Evolutionary conservation across 2,329 filamentous ascomycete genomes (phyloP).

Genomic region (Scytalidium lignicola): DNA sequence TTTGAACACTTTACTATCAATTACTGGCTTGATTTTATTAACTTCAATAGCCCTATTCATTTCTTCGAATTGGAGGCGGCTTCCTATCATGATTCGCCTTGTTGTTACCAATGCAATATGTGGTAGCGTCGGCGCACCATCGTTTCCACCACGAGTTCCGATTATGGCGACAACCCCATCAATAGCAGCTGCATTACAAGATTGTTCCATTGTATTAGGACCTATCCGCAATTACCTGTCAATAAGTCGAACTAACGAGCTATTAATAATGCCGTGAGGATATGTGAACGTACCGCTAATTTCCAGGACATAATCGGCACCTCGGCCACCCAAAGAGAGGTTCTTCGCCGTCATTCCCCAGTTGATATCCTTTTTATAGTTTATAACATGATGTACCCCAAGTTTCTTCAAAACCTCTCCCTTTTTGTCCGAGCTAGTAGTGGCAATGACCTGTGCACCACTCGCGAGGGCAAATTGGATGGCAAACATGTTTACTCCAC

Average conservation of each 20-base stretch:
- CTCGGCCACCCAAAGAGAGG: conserved; percentile 22
- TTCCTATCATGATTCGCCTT: conserved; percentile 18
- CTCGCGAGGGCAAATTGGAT: conserved; percentile 12
- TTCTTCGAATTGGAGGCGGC: conserved; percentile 17
- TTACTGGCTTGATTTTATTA: conserved; percentile 16
- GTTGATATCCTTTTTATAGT: conserved; percentile 45
- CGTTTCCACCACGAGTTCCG: too few relatives aligned
- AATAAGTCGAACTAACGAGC: too few relatives aligned
- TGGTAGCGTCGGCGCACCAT: too few relatives aligned
- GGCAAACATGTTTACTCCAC: conserved; percentile 25
- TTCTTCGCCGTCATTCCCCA: conserved; percentile 44
- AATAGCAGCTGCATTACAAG: too few relatives aligned
- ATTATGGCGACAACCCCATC: too few relatives aligned
- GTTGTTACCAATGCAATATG: conserved; percentile 2
- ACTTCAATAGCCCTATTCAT: conserved; percentile 20
- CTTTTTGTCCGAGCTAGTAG: conserved; percentile 47
- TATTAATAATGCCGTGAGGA: too few relatives aligned
- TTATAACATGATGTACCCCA: conserved; percentile 44
- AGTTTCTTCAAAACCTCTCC: conserved; percentile 39
- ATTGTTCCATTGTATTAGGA: conserved; percentile 11
- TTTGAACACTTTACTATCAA: conserved; percentile 19
- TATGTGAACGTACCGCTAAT: conserved; percentile 46
- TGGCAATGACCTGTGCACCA: conserved; percentile 37
- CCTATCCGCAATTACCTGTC: too few relatives aligned
- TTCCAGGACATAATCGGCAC: conserved; percentile 50